Percentiles rank a stretch among this genome's conserved stretches.
Conservation (phyloP, 768 basidiomycete species). For the Rhodosporidiobolus sp. region DNA sequence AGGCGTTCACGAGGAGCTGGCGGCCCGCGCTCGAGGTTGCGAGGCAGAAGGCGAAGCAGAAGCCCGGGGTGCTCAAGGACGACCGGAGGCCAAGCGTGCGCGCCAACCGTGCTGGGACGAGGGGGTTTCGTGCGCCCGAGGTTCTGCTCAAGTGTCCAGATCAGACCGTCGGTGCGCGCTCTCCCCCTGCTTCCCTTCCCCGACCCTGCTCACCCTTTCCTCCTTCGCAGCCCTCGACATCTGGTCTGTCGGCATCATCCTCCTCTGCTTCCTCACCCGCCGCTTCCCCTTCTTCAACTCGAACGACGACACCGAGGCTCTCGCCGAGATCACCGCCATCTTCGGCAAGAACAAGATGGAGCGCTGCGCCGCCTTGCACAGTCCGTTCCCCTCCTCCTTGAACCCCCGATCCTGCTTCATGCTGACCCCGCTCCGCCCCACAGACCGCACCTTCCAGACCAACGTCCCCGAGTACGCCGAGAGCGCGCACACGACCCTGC, state of each 20-base stretch:
- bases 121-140: constrained; percentile 95
- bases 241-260: constrained; percentile 89
- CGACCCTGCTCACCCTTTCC: not conserved
- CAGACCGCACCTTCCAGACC: constrained; percentile 79
- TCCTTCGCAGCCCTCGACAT: constrained; percentile 76
- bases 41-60: constrained; percentile 57
- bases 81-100: constrained; percentile 68
- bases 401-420: not conserved
- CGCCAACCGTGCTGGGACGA: constrained; percentile 92
- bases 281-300: constrained; percentile 95
- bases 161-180: constrained; percentile 76
- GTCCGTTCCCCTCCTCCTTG: constrained; percentile 55
- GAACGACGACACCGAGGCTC: constrained; percentile 86
- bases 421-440: too few species aligned
- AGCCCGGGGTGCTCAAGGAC: constrained; percentile 63
- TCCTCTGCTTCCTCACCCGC: constrained; percentile 83
- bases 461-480: constrained; percentile 76
- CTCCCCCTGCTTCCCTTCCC: not conserved
- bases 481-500: constrained; percentile 64
- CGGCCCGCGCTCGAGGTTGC: constrained; percentile 35
- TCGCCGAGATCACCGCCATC: constrained; percentile 88
- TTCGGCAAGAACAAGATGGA: constrained; percentile 81
- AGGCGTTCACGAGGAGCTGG: constrained; percentile 38
- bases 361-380: constrained; percentile 78
- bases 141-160: constrained; percentile 90